Conservation (phyloP, 148 eudicot genomes). For the Rhododendron henanense region DNA sequence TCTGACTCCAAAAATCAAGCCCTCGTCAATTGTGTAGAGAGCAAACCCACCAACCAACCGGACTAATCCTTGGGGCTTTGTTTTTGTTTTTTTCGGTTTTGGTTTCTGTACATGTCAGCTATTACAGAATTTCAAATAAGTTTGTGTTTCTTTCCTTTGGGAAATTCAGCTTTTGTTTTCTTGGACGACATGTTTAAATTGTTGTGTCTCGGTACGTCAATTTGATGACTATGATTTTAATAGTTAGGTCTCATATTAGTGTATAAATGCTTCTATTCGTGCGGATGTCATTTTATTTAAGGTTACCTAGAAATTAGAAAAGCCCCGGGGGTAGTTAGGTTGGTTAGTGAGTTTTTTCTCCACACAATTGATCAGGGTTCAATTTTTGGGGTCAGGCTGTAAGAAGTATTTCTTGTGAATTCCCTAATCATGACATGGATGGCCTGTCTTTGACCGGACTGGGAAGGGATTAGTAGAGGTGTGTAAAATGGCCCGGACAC, state of each 20-base stretch:
- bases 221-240: neutral
- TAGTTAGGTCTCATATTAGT: neutral
- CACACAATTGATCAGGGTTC: no score
- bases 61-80: neutral
- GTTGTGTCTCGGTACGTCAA: neutral
- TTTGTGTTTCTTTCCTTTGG: no score
- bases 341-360: neutral
- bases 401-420: neutral
- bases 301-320: neutral
- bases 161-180: neutral
- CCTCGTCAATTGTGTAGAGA: neutral
- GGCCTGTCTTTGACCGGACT: neutral
- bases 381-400: neutral
- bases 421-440: no score
- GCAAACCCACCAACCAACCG: neutral
- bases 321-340: neutral
- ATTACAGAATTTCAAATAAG: neutral
- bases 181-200: neutral
- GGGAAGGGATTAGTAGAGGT: neutral
- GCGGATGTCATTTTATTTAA: neutral
- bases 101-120: neutral
- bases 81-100: neutral
- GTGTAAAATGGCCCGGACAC: neutral
- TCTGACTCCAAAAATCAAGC: neutral
- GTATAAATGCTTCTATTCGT: neutral